These are phyloP conservation scores for Erythrobasidium hasegawianum DNA, from an alignment of 1,284 basidiomycete genomes.

Conservation along the genomic window DNA sequence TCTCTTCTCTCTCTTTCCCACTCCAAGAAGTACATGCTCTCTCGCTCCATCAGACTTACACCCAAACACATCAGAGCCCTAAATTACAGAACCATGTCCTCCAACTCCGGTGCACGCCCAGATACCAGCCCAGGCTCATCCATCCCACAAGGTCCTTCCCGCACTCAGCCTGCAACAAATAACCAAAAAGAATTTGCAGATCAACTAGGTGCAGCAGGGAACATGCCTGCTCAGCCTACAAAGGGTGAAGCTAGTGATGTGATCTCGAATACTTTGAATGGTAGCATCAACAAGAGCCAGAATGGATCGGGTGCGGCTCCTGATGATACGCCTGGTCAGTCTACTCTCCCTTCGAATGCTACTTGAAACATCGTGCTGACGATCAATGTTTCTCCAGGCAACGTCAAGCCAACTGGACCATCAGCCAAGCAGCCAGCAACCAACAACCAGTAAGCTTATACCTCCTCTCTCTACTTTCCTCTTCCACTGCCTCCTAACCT, in stretches of 20 bases:
- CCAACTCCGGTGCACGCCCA: background rate
- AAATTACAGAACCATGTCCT: too few species aligned
- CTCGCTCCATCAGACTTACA: too few species aligned
- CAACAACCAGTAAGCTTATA: slow-evolving; percentile 3
- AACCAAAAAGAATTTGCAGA: slow-evolving; percentile 17
- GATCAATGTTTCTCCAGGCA: background rate
- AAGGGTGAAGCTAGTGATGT: slow-evolving; percentile 11
- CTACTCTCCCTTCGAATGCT: too few species aligned
- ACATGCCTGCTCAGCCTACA: slow-evolving; percentile 3
- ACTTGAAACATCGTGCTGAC: too few species aligned
- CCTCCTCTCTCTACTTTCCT: background rate
- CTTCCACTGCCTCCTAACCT: background rate
- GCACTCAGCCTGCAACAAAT: slow-evolving; percentile 12
- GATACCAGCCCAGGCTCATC: background rate
- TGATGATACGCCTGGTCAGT: slow-evolving; percentile 7
- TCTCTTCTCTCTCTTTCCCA: background rate
- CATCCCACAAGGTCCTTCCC: slow-evolving; percentile 1
- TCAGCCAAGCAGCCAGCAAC: slow-evolving; percentile 12
- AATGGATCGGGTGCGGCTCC: slow-evolving; percentile 4
- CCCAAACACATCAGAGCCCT: too few species aligned
- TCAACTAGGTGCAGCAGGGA: background rate
- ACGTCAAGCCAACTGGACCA: slow-evolving; percentile 2
- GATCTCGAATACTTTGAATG: slow-evolving; percentile 3
- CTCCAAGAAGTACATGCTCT: background rate
- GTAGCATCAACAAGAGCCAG: background rate